Percentiles rank a stretch among this genome's conserved stretches.
These are phyloP conservation scores for Saturnispora gosingensis DNA, from an alignment of 805 yeast genomes.

Conservation along the genomic window DNA sequence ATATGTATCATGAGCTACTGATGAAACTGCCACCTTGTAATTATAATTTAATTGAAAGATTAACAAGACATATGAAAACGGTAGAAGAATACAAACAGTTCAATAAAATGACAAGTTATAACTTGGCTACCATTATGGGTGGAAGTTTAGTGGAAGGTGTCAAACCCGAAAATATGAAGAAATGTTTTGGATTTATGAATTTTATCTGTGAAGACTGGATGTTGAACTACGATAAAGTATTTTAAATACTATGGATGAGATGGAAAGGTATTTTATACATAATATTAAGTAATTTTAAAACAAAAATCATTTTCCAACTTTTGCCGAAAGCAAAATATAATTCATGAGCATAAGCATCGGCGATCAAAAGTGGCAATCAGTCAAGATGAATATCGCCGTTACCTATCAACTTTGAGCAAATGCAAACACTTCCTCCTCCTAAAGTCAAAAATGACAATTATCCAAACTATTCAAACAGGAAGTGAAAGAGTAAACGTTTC, in stretches of 20 bases:
- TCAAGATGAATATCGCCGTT: neutral
- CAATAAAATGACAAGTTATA: constrained; percentile 84
- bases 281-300: neutral
- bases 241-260: constrained; percentile 10
- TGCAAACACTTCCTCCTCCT: neutral
- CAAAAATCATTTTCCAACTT: neutral
- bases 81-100: constrained; percentile 56
- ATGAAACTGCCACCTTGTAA: constrained; percentile 51
- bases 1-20: constrained; percentile 19
- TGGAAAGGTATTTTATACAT: neutral
- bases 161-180: constrained; percentile 36
- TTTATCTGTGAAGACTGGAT: constrained; percentile 43
- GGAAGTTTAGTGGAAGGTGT: constrained; percentile 52
- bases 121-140: constrained; percentile 82
- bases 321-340: neutral
- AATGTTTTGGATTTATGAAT: constrained; percentile 47
- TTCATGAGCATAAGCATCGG: neutral
- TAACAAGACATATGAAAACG: constrained; percentile 59
- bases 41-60: constrained; percentile 55
- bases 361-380: neutral
- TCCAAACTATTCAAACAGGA: neutral
- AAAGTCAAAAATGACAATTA: neutral
- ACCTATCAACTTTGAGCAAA: neutral
- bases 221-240: constrained; percentile 32
- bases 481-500: constrained; percentile 19